A percentile compares a stretch with the other conserved stretches of the same genome.
phyloP scores from a whole-genome alignment of 2,329 filamentous ascomycete species.

The Colletotrichum spaethianum region DNA sequence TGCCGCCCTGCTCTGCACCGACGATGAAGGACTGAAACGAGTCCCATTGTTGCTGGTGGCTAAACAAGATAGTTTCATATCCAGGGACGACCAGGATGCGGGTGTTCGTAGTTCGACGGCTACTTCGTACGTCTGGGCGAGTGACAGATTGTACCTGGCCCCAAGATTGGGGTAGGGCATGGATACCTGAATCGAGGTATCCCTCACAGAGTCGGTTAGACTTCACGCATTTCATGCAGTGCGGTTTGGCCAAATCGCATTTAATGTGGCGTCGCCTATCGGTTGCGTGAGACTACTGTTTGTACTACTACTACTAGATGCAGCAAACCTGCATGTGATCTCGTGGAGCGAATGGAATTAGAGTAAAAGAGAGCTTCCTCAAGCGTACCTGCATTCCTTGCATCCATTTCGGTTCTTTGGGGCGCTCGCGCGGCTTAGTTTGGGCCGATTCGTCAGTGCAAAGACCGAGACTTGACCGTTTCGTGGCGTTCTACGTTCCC shows the following conservation, averaged over 20 bases:
- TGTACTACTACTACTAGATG: neutral
- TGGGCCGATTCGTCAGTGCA: slow-evolving; percentile 21
- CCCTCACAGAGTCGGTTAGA: slow-evolving; percentile 25
- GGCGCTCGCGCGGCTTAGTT: slow-evolving; percentile 25
- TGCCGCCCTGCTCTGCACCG: slow-evolving; percentile 19
- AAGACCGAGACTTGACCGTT: slow-evolving; percentile 26
- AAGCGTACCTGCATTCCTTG: slow-evolving; percentile 38
- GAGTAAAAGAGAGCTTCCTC: neutral
- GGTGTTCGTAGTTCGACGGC: neutral
- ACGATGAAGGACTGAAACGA: slow-evolving; percentile 26
- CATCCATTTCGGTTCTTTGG: slow-evolving; percentile 34
- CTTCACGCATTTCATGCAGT: slow-evolving; percentile 53
- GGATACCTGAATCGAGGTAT: slow-evolving; percentile 8
- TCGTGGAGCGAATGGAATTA: neutral
- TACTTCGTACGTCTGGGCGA: neutral
- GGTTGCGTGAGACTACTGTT: slow-evolving; percentile 3
- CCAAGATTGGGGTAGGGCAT: neutral
- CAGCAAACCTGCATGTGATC: neutral
- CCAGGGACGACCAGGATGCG: slow-evolving; percentile 9
- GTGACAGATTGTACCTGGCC: neutral
- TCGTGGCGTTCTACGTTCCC: slow-evolving; percentile 3
- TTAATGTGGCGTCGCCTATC: slow-evolving; percentile 55
- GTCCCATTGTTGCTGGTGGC: slow-evolving; percentile 33
- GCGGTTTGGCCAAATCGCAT: slow-evolving; percentile 59
- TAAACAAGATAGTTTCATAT: slow-evolving; percentile 27